Base-by-base conservation (phyloP, 805 yeast genomes). In the Priceomyces carsonii region DNA sequence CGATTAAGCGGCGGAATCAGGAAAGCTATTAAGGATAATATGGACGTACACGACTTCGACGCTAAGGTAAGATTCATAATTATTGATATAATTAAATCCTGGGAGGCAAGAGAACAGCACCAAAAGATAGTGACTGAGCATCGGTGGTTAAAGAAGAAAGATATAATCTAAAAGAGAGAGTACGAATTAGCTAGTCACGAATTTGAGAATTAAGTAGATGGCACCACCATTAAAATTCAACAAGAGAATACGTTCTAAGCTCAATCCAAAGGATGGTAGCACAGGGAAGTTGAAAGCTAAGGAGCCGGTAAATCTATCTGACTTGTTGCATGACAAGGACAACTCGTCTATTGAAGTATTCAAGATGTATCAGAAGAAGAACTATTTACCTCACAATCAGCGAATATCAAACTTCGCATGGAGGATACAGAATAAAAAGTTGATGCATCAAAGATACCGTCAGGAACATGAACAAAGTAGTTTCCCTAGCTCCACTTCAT, bases 321-420 rank as follows among this genome's bases (percentile, higher is more conserved):
- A 29, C 12, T 33, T 39, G 13, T 45, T 64, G 13, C 39, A 45
- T 9, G 73, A 68, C 43, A 19, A 34, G 15, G 72, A 66, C 41
- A 57, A 67, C 46, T 43, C 63, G 15, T 60, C 70, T 14, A 44
- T 66, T 32, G 50, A 61, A 31, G 58, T 69, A 22, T 64, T 50
- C 45, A 57, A 62, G 44, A 67, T 68, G 72, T 69, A 68, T 45
- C 61, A 57, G 46, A 56, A 60, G 43, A 69, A 69, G 47, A 48
- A 45, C 35, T 68, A 63, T 42, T 47, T 69, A 32, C 74, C 74
- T 6, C 68, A 69, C 44, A 64, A 60, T 42, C 55, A 64, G 38
- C 50, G 74, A 26, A 66, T 69, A 18, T 51, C 63, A 24, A 69
- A 69, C 47, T 58, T 69, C 10, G 73, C 74, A 6, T 67, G 73